Percentiles rank a stretch among this genome's conserved stretches.
These are phyloP conservation scores for Mycena vitilis DNA, from an alignment of 768 basidiomycete genomes.

Conservation along the genomic window DNA sequence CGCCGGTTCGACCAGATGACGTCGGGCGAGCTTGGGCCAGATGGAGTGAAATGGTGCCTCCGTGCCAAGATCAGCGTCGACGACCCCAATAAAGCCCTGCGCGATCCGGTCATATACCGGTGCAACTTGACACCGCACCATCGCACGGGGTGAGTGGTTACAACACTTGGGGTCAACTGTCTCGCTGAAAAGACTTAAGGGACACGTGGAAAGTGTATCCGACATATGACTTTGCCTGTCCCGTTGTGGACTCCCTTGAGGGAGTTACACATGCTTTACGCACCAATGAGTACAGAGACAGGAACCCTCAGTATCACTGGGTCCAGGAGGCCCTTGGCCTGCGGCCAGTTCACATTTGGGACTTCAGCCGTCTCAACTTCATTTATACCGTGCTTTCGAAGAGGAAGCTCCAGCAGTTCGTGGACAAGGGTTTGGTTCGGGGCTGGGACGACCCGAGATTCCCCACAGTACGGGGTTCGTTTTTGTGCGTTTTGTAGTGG, in stretches of 20 bases:
- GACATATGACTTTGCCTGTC: slow-evolving; percentile 98
- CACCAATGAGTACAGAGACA: slow-evolving; percentile 98
- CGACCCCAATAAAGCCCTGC: slow-evolving; percentile 94
- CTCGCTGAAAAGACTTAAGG: slow-evolving; percentile 49
- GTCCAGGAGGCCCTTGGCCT: slow-evolving; percentile 88
- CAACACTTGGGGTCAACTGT: slow-evolving; percentile 7
- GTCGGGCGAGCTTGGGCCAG: slow-evolving; percentile 63
- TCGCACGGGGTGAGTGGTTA: slow-evolving; percentile 82
- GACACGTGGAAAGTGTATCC: slow-evolving; percentile 98
- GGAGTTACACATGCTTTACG: slow-evolving; percentile 97
- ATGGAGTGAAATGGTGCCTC: slow-evolving; percentile 92
- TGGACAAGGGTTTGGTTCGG: slow-evolving; percentile 85
- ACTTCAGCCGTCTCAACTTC: slow-evolving; percentile 97
- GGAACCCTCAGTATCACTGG: slow-evolving; percentile 98
- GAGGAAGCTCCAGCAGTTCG: slow-evolving; percentile 96
- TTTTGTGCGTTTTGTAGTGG: neutral
- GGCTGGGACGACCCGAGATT: slow-evolving; percentile 99
- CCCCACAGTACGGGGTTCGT: slow-evolving; percentile 94
- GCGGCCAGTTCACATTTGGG: slow-evolving; percentile 91
- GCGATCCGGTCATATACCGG: slow-evolving; percentile 97
- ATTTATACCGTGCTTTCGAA: slow-evolving; percentile 97
- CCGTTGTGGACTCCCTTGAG: slow-evolving; percentile 94
- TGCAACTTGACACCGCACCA: slow-evolving; percentile 91
- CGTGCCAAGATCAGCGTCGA: slow-evolving; percentile 97
- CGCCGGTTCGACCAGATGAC: slow-evolving; percentile 91